phyloP scores from a whole-genome alignment of 805 yeast genomes.

The Candida schatavii region DNA sequence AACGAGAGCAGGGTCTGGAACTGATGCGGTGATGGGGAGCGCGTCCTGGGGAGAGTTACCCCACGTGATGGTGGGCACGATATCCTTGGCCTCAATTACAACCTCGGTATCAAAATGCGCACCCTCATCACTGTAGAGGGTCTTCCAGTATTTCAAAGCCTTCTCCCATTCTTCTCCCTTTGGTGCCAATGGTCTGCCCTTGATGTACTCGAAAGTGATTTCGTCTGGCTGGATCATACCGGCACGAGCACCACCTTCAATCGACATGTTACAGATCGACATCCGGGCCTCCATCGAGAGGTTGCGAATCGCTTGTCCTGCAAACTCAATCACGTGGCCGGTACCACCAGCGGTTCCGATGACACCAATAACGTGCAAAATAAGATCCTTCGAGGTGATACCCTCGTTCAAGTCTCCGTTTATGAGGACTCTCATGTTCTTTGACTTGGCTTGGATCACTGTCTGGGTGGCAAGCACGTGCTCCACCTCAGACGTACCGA shows the following conservation, averaged over 20 bases:
- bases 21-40: constrained; percentile 83
- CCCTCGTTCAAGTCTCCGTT: constrained; percentile 85
- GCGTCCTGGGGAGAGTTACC: constrained; percentile 99
- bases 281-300: constrained; percentile 96
- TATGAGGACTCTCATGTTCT: constrained; percentile 88
- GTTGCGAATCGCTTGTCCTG: constrained; percentile 89
- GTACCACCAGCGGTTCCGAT: constrained; percentile 99
- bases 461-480: constrained; percentile 98
- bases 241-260: constrained; percentile 99
- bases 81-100: constrained; percentile 74
- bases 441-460: constrained; percentile 87
- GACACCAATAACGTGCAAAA: constrained; percentile 90
- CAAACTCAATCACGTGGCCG: constrained; percentile 94
- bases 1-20: constrained; percentile 82
- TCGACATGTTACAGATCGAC: constrained; percentile 99
- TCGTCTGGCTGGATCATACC: constrained; percentile 98
- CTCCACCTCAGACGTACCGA: constrained; percentile 98
- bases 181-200: constrained; percentile 95
- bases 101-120: constrained; percentile 87
- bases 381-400: constrained; percentile 92
- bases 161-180: constrained; percentile 93
- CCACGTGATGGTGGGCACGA: constrained; percentile 97
- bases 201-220: constrained; percentile 79
- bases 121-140: constrained; percentile 83
- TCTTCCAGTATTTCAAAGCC: constrained; percentile 87